Conservation (phyloP, 139 green algal genomes). For the Chlorella sp. region DNA sequence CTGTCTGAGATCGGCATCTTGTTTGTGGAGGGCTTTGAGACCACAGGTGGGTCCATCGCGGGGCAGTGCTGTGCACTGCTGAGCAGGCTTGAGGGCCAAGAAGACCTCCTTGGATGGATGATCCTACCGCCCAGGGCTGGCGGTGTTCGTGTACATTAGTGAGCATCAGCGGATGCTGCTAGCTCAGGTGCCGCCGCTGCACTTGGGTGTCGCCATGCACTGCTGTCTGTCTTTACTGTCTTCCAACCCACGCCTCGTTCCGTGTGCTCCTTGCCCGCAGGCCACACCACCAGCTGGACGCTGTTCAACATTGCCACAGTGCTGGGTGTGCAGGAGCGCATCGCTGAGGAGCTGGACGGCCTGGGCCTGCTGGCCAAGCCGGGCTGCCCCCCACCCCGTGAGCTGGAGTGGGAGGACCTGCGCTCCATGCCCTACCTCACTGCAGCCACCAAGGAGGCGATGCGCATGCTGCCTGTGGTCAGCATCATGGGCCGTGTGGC, state of each 20-base stretch:
- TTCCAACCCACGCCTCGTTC: too few species aligned
- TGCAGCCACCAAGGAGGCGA: conserved; percentile 28
- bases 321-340: conserved; percentile 32
- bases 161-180: too few species aligned
- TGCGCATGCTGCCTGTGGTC: conserved; percentile 47
- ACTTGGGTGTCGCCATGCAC: too few species aligned
- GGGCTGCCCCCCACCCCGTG: background rate
- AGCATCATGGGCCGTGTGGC: conserved; percentile 32
- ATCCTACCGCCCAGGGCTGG: too few species aligned
- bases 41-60: too few species aligned
- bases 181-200: too few species aligned
- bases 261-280: too few species aligned
- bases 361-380: conserved; percentile 37
- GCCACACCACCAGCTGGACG: conserved; percentile 56
- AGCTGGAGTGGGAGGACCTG: conserved; percentile 13
- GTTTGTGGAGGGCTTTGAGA: conserved; percentile 63
- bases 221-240: too few species aligned
- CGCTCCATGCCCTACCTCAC: conserved; percentile 5
- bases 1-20: conserved; percentile 45
- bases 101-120: too few species aligned
- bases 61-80: too few species aligned
- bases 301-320: conserved; percentile 41
- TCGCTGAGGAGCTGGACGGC: conserved; percentile 34
- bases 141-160: too few species aligned
- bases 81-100: too few species aligned